Evolutionary conservation across 2,329 filamentous ascomycete genomes (phyloP).

Genomic region (Aspergillus sp.): DNA sequence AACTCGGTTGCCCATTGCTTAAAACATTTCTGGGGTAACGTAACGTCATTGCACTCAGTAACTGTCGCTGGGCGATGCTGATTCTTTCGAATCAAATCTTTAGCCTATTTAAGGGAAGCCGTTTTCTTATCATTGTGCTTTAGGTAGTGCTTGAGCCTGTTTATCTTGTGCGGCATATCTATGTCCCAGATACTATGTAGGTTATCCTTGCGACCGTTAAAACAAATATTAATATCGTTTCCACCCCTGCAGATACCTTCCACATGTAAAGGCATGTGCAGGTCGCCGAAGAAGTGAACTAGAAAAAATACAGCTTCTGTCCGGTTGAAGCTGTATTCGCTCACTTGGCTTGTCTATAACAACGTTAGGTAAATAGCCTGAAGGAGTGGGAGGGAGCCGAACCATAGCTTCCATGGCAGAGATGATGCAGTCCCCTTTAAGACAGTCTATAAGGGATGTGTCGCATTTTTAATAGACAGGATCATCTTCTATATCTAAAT

Average conservation of each 20-base stretch:
- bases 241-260: constrained; percentile 9
- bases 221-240: constrained; percentile 12
- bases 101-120: constrained; percentile 8
- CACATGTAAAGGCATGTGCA: constrained; percentile 15
- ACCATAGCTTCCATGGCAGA: constrained; percentile 14
- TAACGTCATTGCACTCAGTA: neutral
- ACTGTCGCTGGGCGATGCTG: constrained; percentile 1
- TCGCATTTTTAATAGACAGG: constrained; percentile 2
- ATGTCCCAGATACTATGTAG: constrained; percentile 18
- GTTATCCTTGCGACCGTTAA: constrained; percentile 11
- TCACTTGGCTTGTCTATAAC: constrained; percentile 6
- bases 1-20: constrained; percentile 15
- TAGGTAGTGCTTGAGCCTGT: constrained; percentile 10
- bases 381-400: neutral
- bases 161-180: constrained; percentile 16
- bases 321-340: neutral
- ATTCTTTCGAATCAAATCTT: neutral
- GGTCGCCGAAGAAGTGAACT: constrained; percentile 17
- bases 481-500: neutral
- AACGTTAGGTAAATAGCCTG: neutral
- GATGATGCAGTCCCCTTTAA: constrained; percentile 5
- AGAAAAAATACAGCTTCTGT: constrained; percentile 11
- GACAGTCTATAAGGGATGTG: constrained; percentile 1
- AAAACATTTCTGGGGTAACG: constrained; percentile 5
- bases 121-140: constrained; percentile 13